Evolutionary conservation across 768 basidiomycete species (phyloP), one percentile per base, ranked within the genome.

Genomic region (Dacryopinax primogenitus): DNA sequence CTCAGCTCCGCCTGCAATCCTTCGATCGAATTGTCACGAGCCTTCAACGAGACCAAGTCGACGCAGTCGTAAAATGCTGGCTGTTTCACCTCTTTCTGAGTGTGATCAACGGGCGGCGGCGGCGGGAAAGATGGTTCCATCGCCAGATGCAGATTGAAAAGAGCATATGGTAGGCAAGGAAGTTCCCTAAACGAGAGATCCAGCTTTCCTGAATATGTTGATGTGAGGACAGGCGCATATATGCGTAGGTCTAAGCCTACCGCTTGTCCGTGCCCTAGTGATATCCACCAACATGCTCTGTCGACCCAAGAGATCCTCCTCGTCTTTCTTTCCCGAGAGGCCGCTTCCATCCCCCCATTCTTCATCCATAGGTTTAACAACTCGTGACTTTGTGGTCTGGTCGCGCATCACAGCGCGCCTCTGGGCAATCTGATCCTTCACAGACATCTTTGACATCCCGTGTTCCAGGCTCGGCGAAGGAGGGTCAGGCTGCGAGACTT

Each of bases 231-330:
- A 58, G 9, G 51, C 51, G 18, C 51, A 58, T 18, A 32, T 28
- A 32, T 9, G 23, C 51, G 18, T 21, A 30, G 26, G 26, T 30
- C 26, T 13, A 30, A 13, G 21, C 51, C 9, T 32, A 58, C 51
- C 51, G 26, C 4, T 58, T 30, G 51, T 58, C 30, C 18, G 26
- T 3, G 51, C 51, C 26, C 51, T 58, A 23, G 51, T 58, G 4
- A 58, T 58, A 30, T 58, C 51, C 23, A 58, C 51, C 51, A 58
- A 28, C 51, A 58, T 58, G 51, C 51, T 58, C 4, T 23, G 6
- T 30, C 51, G 23, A 11, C 51, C 51, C 51, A 58, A 58, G 3
- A 58, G 11, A 30, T 58, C 51, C 4, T 15, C 51, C 26, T 32
- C 51, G 9, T 58, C 26, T 9, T 6, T 58, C 51, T 58, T 58